Base-by-base conservation (phyloP, 2,329 filamentous ascomycete species). In the Fusarium incarnatum region DNA sequence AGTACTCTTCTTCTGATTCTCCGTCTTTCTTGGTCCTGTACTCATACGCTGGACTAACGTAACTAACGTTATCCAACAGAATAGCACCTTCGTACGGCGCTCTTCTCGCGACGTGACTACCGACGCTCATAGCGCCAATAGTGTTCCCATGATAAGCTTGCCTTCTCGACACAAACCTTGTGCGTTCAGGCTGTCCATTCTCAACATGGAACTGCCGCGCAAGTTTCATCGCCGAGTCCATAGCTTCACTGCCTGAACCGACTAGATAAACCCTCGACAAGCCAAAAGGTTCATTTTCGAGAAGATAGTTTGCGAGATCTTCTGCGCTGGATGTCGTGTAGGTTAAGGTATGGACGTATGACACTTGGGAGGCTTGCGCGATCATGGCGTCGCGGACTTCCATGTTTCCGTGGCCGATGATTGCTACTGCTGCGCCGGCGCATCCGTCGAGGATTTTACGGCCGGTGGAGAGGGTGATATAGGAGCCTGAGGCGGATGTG, bases 21-120 rank as follows among this genome's bases (percentile, higher is more conserved):
- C 75, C 79, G 0, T 82, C 73, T 0, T 65, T 70, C 73, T 85
- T 85, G 0, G 85, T 86, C 6, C 90, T 87, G 71, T 92, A 94
- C 0, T 86, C 81, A 69, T 90, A 89, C 74, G 91, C 93, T 0
- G 91, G 86, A 13, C 89, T 90, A 1, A 94, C 88, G 54, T 85
- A 85, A 8, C 84, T 87, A 41, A 88, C 83, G 53, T 87, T 88
- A 2, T 71, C 58, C 2, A 75, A 66, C 2, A 76, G 8, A 32
- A 77, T 53, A 0, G 67, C 74, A 3, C 56, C 68, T 70, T 89
- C 86, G 72, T 91, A 94, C 2, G 88, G 84, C 2, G 84, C 82
- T 60, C 89, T 85, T 37, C 92, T 84, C 8, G 82, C 81, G 6
- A 84, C 79, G 76, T 93, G 88, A 12, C 90, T 90, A 12, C 91